A percentile compares a stretch with the other conserved stretches of the same genome.
These are phyloP conservation scores for Boletellus ananiceps DNA, from an alignment of 768 basidiomycete genomes.

Conservation along the genomic window DNA sequence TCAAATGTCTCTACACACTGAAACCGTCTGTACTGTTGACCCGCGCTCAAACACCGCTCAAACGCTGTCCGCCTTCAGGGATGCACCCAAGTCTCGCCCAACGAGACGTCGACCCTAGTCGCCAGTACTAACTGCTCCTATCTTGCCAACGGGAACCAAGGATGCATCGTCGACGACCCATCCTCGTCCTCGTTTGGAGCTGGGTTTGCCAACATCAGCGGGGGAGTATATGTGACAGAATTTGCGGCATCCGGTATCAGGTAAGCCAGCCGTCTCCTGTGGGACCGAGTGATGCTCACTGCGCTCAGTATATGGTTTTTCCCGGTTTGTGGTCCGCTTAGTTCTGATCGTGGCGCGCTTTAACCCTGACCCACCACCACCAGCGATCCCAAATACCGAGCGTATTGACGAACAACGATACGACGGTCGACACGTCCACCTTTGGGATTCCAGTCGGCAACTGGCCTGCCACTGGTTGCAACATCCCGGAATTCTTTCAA, in stretches of 20 bases:
- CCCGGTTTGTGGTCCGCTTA: slow-evolving; percentile 14
- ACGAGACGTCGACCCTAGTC: slow-evolving; percentile 48
- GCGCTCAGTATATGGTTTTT: slow-evolving; percentile 30
- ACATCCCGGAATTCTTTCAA: slow-evolving; percentile 48
- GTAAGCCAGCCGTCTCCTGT: slow-evolving; percentile 34
- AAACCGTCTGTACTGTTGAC: slow-evolving; percentile 33
- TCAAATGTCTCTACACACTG: slow-evolving; percentile 74
- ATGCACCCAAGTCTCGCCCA: slow-evolving; percentile 47
- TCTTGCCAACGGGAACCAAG: slow-evolving; percentile 51
- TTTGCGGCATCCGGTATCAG: slow-evolving; percentile 61
- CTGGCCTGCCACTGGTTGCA: slow-evolving; percentile 58
- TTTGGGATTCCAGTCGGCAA: slow-evolving; percentile 68
- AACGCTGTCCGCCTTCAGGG: slow-evolving; percentile 30
- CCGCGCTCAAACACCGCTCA: neutral
- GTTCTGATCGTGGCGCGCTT: neutral
- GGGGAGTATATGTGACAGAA: slow-evolving; percentile 76
- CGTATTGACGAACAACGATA: slow-evolving; percentile 43
- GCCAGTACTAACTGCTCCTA: slow-evolving; percentile 59
- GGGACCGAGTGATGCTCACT: neutral
- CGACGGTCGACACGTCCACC: slow-evolving; percentile 48
- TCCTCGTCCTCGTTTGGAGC: slow-evolving; percentile 56
- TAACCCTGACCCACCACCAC: neutral
- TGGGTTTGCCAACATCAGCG: slow-evolving; percentile 59
- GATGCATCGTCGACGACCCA: slow-evolving; percentile 60
- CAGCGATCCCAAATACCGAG: slow-evolving; percentile 42